Evolutionary conservation across 768 basidiomycete genomes (phyloP).

Genomic region (Pleurotus citrinopileatus): DNA sequence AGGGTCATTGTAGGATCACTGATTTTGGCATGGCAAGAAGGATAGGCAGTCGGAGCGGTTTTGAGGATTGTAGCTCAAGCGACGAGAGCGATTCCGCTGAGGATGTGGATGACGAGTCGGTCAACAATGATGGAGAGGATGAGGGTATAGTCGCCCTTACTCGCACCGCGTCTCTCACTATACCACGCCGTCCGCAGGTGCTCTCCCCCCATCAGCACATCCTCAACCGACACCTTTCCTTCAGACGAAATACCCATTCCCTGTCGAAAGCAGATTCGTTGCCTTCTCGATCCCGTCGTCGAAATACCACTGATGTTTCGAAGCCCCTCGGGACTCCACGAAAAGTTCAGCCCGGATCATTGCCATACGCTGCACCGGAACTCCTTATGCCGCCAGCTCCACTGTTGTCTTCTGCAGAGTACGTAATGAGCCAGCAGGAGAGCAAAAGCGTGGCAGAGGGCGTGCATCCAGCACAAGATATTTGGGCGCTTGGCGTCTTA

Average conservation of each 20-base stretch:
- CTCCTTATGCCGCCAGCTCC: slow-evolving; percentile 57
- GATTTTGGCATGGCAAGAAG: slow-evolving; percentile 83
- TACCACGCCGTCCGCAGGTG: neutral
- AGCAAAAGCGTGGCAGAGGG: slow-evolving; percentile 31
- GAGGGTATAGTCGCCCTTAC: slow-evolving; percentile 24
- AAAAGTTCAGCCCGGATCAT: slow-evolving; percentile 68
- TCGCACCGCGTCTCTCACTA: slow-evolving; percentile 9
- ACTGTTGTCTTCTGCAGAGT: neutral
- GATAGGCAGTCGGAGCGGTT: slow-evolving; percentile 36
- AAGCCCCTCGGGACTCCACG: neutral
- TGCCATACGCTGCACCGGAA: slow-evolving; percentile 91
- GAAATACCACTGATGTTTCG: neutral
- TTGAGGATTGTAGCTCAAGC: neutral
- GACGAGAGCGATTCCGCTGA: slow-evolving; percentile 36
- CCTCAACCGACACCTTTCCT: slow-evolving; percentile 4
- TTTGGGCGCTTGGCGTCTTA: slow-evolving; percentile 94
- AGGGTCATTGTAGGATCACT: slow-evolving; percentile 78
- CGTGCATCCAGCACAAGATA: slow-evolving; percentile 78
- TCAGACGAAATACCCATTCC: slow-evolving; percentile 2
- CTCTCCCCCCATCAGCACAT: neutral
- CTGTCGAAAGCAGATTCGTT: neutral
- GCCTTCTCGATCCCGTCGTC: neutral
- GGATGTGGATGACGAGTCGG: slow-evolving; percentile 29
- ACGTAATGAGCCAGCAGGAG: slow-evolving; percentile 14
- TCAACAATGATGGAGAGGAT: slow-evolving; percentile 22